Evolutionary conservation across 2,329 filamentous ascomycete species (phyloP), one percentile per base, ranked within the genome.

Genomic region (Bipolaris zeicola): DNA sequence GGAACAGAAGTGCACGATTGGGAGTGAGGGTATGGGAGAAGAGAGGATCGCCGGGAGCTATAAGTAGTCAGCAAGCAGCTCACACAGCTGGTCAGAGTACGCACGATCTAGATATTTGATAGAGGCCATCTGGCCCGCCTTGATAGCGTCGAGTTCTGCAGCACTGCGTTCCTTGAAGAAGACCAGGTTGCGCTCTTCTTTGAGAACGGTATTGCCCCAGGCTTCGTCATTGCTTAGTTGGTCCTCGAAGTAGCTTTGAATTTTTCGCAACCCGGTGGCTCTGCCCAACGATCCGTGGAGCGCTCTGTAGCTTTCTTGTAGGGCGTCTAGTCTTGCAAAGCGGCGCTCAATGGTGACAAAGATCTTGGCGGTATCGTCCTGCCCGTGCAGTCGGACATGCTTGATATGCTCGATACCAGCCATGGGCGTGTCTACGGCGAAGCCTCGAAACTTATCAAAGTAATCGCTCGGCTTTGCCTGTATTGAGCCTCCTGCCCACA

Each of bases 401-500:
- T 78, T 76, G 57, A 83, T 80, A 45, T 78, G 77, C 67, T 83
- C 81, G 33, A 56, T 65, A 56, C 77, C 74, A 39, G 77, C 61
- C 5, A 65, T 60, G 11, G 70, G 53, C 5, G 41, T 34, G 8
- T 55, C 46, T 20, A 52, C 7, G 16, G 11, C 37, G 57, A 67
- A 70, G 3, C 63, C 62, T 10, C 10, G 11, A 1, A 37, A 22
- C 2, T 6, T 13, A 26, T 52, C 13, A 13, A 52, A 62, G 16
- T 68, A 65, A 6, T 43, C n/a, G 1, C 41, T 36, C 14, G 55
- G 48, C 14, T 62, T 57, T 11, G 90, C 90, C 1, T 71, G 71
- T 7, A 97, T 76, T 38, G 83, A 82, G 0, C 94, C 95, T 31
- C 93, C 92, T 13, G 91, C 91, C 95, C 95, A 99, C 79, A 99